Evolutionary conservation across 2,329 filamentous ascomycete species (phyloP).

Genomic region (Diplocarpon mali): DNA sequence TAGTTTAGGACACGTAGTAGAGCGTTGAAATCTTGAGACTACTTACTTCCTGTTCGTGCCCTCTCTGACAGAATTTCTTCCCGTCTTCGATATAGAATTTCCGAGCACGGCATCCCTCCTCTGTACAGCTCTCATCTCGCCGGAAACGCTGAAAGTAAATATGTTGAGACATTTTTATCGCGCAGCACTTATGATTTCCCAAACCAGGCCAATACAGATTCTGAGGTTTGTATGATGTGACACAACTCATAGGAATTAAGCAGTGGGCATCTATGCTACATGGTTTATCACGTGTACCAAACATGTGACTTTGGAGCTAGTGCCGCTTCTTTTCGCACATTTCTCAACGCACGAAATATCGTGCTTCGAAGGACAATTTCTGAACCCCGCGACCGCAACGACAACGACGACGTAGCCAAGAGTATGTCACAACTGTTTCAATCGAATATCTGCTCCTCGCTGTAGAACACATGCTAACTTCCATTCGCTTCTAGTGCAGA

Average conservation of each 20-base stretch:
- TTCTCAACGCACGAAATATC: too few species aligned
- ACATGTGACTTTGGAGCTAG: too few species aligned
- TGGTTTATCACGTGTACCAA: too few species aligned
- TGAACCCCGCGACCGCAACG: background rate
- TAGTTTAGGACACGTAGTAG: constrained; percentile 14
- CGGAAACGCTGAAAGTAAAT: constrained; percentile 29
- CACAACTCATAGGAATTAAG: too few species aligned
- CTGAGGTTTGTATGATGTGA: too few species aligned
- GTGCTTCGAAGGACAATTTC: too few species aligned
- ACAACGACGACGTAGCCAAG: background rate
- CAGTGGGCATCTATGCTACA: too few species aligned
- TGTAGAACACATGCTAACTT: too few species aligned
- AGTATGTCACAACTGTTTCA: too few species aligned
- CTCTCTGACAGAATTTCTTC: constrained; percentile 52
- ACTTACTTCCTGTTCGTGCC: constrained; percentile 51
- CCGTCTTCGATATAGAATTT: constrained; percentile 51
- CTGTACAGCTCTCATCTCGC: constrained; percentile 38
- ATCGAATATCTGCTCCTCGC: too few species aligned
- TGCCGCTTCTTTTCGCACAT: too few species aligned
- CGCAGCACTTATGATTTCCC: background rate
- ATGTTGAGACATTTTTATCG: constrained; percentile 21
- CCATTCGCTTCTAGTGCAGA: background rate
- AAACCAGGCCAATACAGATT: background rate
- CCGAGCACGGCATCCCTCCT: constrained; percentile 49
- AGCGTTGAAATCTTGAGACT: background rate